These are phyloP conservation scores for Rhizophagus sp. DNA, from an alignment of 192 early-diverging fungal genomes.

Conservation along the genomic window DNA sequence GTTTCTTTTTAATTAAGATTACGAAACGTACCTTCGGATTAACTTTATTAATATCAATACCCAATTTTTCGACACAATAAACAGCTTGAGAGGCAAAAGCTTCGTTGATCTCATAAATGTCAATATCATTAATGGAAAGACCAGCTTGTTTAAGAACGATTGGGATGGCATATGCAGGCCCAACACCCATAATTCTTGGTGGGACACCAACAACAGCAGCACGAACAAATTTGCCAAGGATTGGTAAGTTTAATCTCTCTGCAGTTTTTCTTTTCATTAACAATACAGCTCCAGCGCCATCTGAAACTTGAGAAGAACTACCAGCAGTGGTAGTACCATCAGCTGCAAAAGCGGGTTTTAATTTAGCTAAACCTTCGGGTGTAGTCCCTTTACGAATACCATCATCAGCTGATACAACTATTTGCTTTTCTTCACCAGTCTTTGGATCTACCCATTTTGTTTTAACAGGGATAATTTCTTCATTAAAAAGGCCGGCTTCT, in stretches of 20 bases:
- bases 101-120: slow-evolving; percentile 94
- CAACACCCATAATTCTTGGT: slow-evolving; percentile 95
- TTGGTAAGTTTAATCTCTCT: slow-evolving; percentile 79
- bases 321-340: slow-evolving; percentile 90
- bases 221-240: slow-evolving; percentile 85
- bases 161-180: slow-evolving; percentile 94
- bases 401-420: slow-evolving; percentile 84
- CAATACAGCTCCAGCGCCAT: slow-evolving; percentile 95
- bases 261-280: slow-evolving; percentile 94
- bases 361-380: slow-evolving; percentile 76
- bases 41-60: slow-evolving; percentile 86
- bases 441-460: slow-evolving; percentile 68
- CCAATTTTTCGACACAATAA: slow-evolving; percentile 87
- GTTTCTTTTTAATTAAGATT: background rate
- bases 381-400: slow-evolving; percentile 87
- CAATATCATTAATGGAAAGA: slow-evolving; percentile 75
- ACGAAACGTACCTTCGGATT: slow-evolving; percentile 69
- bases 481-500: slow-evolving; percentile 86
- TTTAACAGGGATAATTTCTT: slow-evolving; percentile 87
- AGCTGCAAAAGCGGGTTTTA: slow-evolving; percentile 85
- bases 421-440: slow-evolving; percentile 73
- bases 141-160: slow-evolving; percentile 80
- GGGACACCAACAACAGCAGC: slow-evolving; percentile 90
- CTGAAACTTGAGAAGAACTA: slow-evolving; percentile 97
- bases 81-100: slow-evolving; percentile 98